phyloP scores from a whole-genome alignment of 2,329 filamentous ascomycete genomes.

The Fusarium pseudonygamai region DNA sequence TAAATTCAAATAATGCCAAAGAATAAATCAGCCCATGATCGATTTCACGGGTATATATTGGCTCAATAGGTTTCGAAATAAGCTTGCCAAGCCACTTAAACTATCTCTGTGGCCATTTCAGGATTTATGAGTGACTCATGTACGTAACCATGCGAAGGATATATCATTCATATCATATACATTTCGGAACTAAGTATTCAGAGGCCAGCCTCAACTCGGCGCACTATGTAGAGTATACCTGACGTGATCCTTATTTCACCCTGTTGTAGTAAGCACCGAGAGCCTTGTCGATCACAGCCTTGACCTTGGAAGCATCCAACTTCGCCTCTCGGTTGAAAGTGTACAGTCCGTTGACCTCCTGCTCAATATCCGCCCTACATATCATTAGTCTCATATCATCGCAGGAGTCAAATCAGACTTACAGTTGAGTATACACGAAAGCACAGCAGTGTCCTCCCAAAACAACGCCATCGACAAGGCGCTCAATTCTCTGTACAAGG shows the following conservation, averaged over 20 bases:
- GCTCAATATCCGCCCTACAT: conserved; percentile 66
- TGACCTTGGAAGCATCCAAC: conserved; percentile 65
- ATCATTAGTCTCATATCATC: conserved; percentile 8
- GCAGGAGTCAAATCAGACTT: conserved; percentile 42
- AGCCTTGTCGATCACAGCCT: conserved; percentile 65
- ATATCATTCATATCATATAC: neutral
- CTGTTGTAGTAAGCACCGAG: conserved; percentile 56
- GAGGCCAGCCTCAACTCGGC: neutral
- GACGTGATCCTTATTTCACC: conserved; percentile 13
- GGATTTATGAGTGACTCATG: accelerated
- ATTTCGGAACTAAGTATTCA: neutral
- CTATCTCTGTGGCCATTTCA: neutral
- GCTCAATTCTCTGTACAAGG: conserved; percentile 66
- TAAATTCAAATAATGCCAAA: neutral
- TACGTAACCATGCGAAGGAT: neutral
- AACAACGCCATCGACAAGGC: conserved; percentile 66
- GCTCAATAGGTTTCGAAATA: neutral
- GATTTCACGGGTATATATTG: too few species aligned
- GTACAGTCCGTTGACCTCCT: conserved; percentile 74
- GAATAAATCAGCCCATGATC: neutral
- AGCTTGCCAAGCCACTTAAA: accelerated
- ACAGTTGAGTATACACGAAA: conserved; percentile 74
- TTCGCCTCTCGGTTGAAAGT: conserved; percentile 70
- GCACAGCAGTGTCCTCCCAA: conserved; percentile 66
- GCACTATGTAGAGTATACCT: neutral